Evolutionary conservation across 108 stramenopile genomes (phyloP), one percentile per base, ranked within the genome.

Genomic region (Nannochloropsis salina): DNA sequence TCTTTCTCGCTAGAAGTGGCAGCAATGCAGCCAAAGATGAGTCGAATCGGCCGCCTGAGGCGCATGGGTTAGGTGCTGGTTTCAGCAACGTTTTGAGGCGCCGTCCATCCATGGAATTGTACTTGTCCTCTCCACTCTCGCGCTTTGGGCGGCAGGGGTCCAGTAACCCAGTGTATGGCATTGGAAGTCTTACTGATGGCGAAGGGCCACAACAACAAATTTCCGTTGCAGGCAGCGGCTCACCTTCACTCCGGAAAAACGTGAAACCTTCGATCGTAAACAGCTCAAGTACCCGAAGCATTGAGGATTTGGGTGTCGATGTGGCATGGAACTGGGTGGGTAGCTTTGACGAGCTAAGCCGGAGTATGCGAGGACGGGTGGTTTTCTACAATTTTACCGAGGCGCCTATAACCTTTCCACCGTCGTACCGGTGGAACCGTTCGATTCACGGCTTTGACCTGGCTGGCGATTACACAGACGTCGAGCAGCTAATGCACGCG

Each of bases 361-460:
- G 61, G 15, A 74, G 61, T n/a, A 74, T 74, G 61, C 61, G 61
- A 74, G 61, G n/a, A n/a, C n/a, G 61, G 3, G 61, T 8, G 20
- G 61, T 74, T 15, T 74, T 74, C n/a, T 74, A 74, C 61, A n/a
- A 74, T n/a, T 74, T 74, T n/a, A n/a, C n/a, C 20, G 61, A 74
- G 6, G 61, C 61, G n/a, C 61, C 61, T n/a, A 74, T 74, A 15
- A 74, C 61, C 61, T 74, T 74, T n/a, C 61, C 61, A 74, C 61
- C 61, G 61, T 74, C 61, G 61, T 74, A 74, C 8, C 15, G 61
- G 61, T 74, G 61, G 61, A 74, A 74, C n/a, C 61, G 61, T n/a
- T 74, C 61, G 20, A 74, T n/a, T n/a, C 15, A 2, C n/a, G 61
- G 61, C 6, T n/a, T 74, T 74, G 61, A 74, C 20, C 61, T 74